Percentiles rank a stretch among this genome's conserved stretches.
phyloP scores from a whole-genome alignment of 2,329 filamentous ascomycete genomes.

The Ophiostoma sp. region DNA sequence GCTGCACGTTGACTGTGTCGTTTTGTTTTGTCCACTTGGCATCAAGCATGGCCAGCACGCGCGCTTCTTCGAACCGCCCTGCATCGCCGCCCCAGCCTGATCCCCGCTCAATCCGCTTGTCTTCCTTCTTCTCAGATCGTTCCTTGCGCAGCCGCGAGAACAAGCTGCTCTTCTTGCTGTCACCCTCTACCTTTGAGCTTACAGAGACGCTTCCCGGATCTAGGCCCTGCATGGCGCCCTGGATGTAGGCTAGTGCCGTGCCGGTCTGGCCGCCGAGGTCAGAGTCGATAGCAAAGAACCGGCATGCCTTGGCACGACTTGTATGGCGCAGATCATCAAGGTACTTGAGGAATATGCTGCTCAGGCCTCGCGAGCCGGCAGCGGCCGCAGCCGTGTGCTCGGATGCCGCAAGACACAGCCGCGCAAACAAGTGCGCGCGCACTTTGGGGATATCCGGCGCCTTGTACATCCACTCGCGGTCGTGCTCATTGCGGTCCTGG shows the following conservation, averaged over 20 bases:
- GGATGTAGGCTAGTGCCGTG: conserved; percentile 79
- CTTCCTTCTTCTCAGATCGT: conserved; percentile 69
- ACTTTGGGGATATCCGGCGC: conserved; percentile 83
- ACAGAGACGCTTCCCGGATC: conserved; percentile 46
- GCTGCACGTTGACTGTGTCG: conserved; percentile 82
- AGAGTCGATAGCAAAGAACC: conserved; percentile 86
- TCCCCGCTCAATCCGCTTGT: conserved; percentile 70
- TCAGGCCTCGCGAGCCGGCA: conserved; percentile 43
- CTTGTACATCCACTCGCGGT: conserved; percentile 96
- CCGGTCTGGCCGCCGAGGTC: conserved; percentile 78
- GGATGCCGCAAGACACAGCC: conserved; percentile 78
- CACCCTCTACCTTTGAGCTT: conserved; percentile 35
- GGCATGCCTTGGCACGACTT: conserved; percentile 75
- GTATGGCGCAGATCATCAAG: conserved; percentile 68
- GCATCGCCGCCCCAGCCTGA: conserved; percentile 74
- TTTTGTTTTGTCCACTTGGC: conserved; percentile 90
- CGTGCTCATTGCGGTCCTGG: conserved; percentile 73
- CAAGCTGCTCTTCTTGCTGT: not conserved
- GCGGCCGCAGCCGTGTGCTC: conserved; percentile 73
- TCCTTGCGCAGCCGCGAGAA: conserved; percentile 44
- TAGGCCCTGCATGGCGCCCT: conserved; percentile 69
- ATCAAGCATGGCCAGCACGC: conserved; percentile 81
- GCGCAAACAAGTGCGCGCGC: conserved; percentile 78
- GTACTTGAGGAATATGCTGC: conserved; percentile 65
- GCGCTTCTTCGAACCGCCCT: conserved; percentile 74